phyloP scores from a whole-genome alignment of 495 filamentous ascomycete species.

The Penicillium silybi region DNA sequence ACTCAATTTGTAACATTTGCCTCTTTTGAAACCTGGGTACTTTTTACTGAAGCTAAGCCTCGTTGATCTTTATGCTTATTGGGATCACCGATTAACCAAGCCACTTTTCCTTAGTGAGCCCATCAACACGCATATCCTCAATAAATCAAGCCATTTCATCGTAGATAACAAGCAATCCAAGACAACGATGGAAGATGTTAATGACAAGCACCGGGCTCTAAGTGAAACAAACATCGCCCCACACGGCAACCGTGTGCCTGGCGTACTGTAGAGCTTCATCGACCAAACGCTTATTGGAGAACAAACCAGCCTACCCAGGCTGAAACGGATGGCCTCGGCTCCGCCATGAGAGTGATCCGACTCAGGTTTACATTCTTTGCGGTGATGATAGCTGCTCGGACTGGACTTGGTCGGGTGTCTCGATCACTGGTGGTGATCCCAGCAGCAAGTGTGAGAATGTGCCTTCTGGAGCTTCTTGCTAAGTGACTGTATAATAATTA shows the following conservation, averaged over 20 bases:
- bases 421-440: conserved; percentile 46
- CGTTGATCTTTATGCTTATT: no score
- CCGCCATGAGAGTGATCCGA: conserved; percentile 25
- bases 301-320: background rate
- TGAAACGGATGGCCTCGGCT: background rate
- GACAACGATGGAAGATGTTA: background rate
- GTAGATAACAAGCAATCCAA: background rate
- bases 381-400: conserved; percentile 38
- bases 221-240: conserved; percentile 5
- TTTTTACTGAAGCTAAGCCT: no score
- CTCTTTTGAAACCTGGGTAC: no score
- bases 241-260: conserved; percentile 2
- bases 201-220: background rate
- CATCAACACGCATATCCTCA: no score
- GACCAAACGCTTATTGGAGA: background rate
- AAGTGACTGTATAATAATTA: conserved; percentile 6
- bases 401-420: conserved; percentile 48
- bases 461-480: conserved; percentile 42
- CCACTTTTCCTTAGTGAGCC: no score
- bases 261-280: background rate
- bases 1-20: no score
- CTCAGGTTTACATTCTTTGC: conserved; percentile 53
- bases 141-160: no score
- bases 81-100: no score
- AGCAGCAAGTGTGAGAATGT: conserved; percentile 39